Percentiles rank a stretch among this genome's conserved stretches.
Conservation (phyloP, 1,284 basidiomycete species). For the Coriolopsis trogii region DNA sequence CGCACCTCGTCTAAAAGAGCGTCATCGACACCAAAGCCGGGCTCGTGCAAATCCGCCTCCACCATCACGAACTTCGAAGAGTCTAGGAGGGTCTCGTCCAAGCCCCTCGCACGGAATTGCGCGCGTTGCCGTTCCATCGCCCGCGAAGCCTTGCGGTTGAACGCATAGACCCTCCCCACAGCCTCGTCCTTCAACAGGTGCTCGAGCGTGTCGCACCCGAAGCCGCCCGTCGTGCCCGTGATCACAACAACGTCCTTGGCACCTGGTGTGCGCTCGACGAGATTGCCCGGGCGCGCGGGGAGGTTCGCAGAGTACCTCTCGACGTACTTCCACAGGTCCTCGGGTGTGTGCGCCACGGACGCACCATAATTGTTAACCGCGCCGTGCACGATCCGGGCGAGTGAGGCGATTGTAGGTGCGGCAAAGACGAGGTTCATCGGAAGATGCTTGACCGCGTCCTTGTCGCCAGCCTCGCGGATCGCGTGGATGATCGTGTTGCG, state of each 20-base stretch:
- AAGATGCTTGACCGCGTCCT: constrained; percentile 25
- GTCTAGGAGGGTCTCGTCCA: constrained; percentile 32
- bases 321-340: constrained; percentile 12
- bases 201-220: constrained; percentile 29
- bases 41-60: constrained; percentile 36
- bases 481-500: constrained; percentile 40
- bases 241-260: constrained; percentile 28
- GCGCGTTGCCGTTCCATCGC: constrained; percentile 31
- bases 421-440: constrained; percentile 40
- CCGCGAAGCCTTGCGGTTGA: constrained; percentile 21
- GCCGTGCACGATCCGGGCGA: constrained; percentile 30
- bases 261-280: not conserved
- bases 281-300: constrained; percentile 10
- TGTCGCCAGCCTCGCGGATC: constrained; percentile 30
- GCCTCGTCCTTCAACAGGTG: constrained; percentile 21
- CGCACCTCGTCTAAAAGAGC: constrained; percentile 34
- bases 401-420: constrained; percentile 34
- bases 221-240: constrained; percentile 32
- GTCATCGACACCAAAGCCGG: constrained; percentile 33
- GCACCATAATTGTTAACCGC: not conserved
- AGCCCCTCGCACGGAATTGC: constrained; percentile 34
- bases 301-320: constrained; percentile 22
- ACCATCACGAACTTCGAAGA: constrained; percentile 37
- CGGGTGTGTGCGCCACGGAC: constrained; percentile 8
- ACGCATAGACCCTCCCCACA: constrained; percentile 27